Conservation (phyloP, 1,284 basidiomycete species). For the Lentinula novae-zelandiae region DNA sequence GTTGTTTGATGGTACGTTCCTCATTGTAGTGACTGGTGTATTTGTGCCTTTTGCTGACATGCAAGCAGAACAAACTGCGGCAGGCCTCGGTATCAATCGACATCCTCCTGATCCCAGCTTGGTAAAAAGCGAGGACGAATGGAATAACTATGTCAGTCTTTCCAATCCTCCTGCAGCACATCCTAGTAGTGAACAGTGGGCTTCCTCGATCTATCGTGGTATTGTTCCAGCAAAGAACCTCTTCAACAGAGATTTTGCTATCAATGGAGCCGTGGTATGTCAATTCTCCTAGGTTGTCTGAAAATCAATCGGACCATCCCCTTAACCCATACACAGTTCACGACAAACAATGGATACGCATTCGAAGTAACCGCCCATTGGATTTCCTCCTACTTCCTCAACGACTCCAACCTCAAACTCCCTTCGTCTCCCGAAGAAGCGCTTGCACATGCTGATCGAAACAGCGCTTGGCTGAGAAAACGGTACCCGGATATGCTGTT, state of each 20-base stretch:
- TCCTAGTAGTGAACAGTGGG: constrained; percentile 26
- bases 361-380: constrained; percentile 55
- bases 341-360: constrained; percentile 49
- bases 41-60: not conserved
- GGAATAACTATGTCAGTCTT: constrained; percentile 25
- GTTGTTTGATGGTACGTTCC: constrained; percentile 41
- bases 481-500: constrained; percentile 44
- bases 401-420: constrained; percentile 39
- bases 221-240: constrained; percentile 57
- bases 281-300: not conserved
- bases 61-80: constrained; percentile 30
- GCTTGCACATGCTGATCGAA: constrained; percentile 31
- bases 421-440: constrained; percentile 44
- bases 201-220: constrained; percentile 49
- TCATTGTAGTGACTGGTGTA: not conserved
- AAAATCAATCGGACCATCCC: not conserved
- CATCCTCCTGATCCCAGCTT: constrained; percentile 21
- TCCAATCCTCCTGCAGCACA: constrained; percentile 18
- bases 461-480: constrained; percentile 45
- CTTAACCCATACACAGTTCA: constrained; percentile 28
- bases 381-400: constrained; percentile 61
- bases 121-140: constrained; percentile 19
- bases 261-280: constrained; percentile 47
- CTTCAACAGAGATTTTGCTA: constrained; percentile 48
- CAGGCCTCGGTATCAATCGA: constrained; percentile 35